Percentiles rank a stretch among this genome's conserved stretches.
Evolutionary conservation across 257 asterid genomes (phyloP).

Genomic region (Gentiana dahurica): DNA sequence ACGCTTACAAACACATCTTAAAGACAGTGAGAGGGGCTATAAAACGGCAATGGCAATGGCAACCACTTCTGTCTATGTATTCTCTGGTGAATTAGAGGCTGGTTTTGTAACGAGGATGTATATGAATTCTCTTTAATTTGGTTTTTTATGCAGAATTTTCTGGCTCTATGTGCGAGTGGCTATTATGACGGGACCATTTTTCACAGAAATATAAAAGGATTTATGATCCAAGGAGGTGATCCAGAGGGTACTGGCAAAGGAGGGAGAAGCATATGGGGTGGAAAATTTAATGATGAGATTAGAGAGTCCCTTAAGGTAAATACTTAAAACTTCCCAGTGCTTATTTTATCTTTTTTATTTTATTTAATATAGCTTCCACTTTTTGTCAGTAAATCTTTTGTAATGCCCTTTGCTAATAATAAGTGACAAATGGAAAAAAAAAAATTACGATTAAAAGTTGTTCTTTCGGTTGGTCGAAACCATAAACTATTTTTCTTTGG

Average conservation of each 20-base stretch:
- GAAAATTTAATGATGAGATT: slow-evolving; percentile 84
- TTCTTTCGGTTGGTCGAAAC: too few species aligned
- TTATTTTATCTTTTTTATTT: neutral
- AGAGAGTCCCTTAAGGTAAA: slow-evolving; percentile 93
- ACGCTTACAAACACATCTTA: neutral
- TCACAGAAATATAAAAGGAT: slow-evolving; percentile 86
- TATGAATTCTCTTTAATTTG: slow-evolving; percentile 1
- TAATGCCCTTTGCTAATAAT: too few species aligned
- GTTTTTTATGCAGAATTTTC: slow-evolving; percentile 50
- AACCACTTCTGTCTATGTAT: neutral
- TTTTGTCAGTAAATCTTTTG: too few species aligned
- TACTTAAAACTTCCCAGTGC: neutral
- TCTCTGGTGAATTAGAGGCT: neutral
- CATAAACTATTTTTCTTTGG: too few species aligned
- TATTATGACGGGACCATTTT: slow-evolving; percentile 92
- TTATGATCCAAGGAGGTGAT: slow-evolving; percentile 99
- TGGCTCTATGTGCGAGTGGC: slow-evolving; percentile 88
- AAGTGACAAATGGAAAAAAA: too few species aligned
- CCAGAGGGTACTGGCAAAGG: slow-evolving; percentile 97
- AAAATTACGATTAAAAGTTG: too few species aligned
- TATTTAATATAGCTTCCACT: too few species aligned
- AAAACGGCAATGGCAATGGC: too few species aligned
- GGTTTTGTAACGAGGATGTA: neutral
- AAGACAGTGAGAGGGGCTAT: neutral
- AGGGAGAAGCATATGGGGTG: slow-evolving; percentile 93